Conservation (phyloP, 2,329 filamentous ascomycete genomes). For the Claviceps sp. region DNA sequence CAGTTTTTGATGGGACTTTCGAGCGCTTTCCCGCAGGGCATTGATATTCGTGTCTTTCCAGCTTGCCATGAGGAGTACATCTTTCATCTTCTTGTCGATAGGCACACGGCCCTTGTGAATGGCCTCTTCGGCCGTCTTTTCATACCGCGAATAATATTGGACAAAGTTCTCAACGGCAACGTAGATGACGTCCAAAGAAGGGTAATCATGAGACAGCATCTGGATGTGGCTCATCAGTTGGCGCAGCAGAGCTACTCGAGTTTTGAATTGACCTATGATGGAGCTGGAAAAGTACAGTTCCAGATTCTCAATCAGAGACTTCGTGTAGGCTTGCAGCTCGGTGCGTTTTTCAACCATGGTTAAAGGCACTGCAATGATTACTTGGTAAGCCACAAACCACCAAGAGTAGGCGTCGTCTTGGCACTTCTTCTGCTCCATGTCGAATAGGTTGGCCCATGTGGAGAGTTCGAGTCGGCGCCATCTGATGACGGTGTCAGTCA, state of each 20-base stretch:
- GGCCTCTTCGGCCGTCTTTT: constrained; percentile 47
- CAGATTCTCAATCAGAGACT: constrained; percentile 60
- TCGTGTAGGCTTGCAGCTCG: constrained; percentile 49
- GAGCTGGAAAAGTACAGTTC: constrained; percentile 68
- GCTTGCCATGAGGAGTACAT: constrained; percentile 83
- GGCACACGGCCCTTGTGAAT: constrained; percentile 54
- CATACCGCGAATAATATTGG: constrained; percentile 59
- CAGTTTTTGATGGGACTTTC: constrained; percentile 79
- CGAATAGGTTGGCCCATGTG: constrained; percentile 82
- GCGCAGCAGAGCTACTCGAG: constrained; percentile 57
- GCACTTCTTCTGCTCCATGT: constrained; percentile 67
- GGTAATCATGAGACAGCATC: constrained; percentile 45
- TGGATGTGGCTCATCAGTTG: constrained; percentile 53
- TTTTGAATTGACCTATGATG: constrained; percentile 66
- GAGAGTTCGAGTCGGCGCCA: constrained; percentile 88
- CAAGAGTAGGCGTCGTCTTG: constrained; percentile 70
- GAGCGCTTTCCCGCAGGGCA: constrained; percentile 76
- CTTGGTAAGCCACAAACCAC: constrained; percentile 96
- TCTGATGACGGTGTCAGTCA: constrained; percentile 69
- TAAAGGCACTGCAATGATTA: constrained; percentile 63
- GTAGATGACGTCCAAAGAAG: constrained; percentile 42
- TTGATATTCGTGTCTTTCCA: constrained; percentile 98
- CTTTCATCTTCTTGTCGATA: constrained; percentile 86
- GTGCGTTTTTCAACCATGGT: constrained; percentile 45
- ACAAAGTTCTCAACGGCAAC: constrained; percentile 65